Evolutionary conservation across 1,284 basidiomycete species (phyloP), one percentile per base, ranked within the genome.

Genomic region (Taiwanofungus camphoratus): DNA sequence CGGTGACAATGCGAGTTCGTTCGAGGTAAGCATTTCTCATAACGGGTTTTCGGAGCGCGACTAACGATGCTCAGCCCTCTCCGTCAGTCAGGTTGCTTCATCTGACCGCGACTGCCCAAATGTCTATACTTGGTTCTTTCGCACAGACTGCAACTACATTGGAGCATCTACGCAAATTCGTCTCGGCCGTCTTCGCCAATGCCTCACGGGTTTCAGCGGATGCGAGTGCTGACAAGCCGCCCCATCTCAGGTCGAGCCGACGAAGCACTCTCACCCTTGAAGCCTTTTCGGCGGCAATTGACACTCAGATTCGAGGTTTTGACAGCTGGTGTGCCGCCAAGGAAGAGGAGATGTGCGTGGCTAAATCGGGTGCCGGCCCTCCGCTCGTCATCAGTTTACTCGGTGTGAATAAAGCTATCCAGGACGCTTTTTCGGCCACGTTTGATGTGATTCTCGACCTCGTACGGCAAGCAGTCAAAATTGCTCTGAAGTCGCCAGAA

Each of bases 241-340:
- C 52, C 16, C 44, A 48, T 3, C 51, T 48, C 29, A 40, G 55
- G 40, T 35, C 49, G 2, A 42, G 36, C 32, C 49, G 54, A 27
- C 46, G 55, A 16, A 52, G 48, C 9, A 79, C 77, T 2, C 76
- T 75, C 31, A 91, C 87, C 0, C 64, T 83, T 11, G 86, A 92
- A 57, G 90, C 91, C 0, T 91, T 91, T 57, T 77, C 83, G 0
- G 87, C 88, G 45, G 85, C 85, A 0, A 64, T 90, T 34, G 78
- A 81, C 36, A 49, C 60, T 6, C 74, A 85, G 42, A 61, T 91
- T 3, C 68, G 69, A 13, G 50, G 52, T 0, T 77, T 90, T 45
- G 75, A 86, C 44, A 53, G 52, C 3, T 92, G 87, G 87, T 83
- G 87, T 50, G 77, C 87, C 0, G 61, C 63, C 2, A 70, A 69